Conservation (phyloP, 352 stramenopile genomes). For the Pythium rhizo-oryzae region DNA sequence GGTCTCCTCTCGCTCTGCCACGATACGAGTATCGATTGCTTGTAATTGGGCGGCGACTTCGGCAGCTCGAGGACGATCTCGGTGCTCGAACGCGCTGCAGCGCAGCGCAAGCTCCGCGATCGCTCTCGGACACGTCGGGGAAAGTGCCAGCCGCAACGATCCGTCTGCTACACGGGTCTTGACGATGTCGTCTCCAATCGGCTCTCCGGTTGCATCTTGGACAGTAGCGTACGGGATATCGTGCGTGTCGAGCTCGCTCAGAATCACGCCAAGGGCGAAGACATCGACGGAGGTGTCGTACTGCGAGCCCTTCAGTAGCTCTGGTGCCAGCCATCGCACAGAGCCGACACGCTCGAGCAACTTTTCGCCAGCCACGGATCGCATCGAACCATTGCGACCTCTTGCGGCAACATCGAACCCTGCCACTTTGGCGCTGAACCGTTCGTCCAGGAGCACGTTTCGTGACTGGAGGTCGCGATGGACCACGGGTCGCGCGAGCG, state of each 20-base stretch:
- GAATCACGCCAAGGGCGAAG: slow-evolving; percentile 22
- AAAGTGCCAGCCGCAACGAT: slow-evolving; percentile 2
- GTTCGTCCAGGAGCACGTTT: slow-evolving; percentile 11
- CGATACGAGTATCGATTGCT: not conserved
- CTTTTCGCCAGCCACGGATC: not conserved
- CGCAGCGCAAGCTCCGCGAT: slow-evolving; percentile 6
- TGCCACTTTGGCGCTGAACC: not conserved
- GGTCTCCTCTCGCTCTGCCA: not conserved
- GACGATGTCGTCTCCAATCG: slow-evolving; percentile 3
- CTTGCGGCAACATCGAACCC: not conserved
- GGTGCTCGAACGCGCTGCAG: slow-evolving; percentile 6
- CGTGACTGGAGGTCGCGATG: slow-evolving; percentile 13
- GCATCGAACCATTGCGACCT: not conserved
- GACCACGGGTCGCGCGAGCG: slow-evolving; percentile 11
- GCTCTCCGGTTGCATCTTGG: slow-evolving; percentile 13
- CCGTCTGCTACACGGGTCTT: slow-evolving; percentile 12
- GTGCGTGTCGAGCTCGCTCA: slow-evolving; percentile 26
- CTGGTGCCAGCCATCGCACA: slow-evolving; percentile 22
- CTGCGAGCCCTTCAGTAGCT: slow-evolving; percentile 10
- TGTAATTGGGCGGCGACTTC: not conserved
- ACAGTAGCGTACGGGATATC: slow-evolving; percentile 8
- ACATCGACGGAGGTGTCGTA: slow-evolving; percentile 22
- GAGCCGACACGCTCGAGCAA: not conserved
- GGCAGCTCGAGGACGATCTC: not conserved
- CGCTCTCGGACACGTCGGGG: slow-evolving; percentile 4